These are phyloP conservation scores for Lentinula sp. DNA, from an alignment of 768 basidiomycete species.

Conservation along the genomic window DNA sequence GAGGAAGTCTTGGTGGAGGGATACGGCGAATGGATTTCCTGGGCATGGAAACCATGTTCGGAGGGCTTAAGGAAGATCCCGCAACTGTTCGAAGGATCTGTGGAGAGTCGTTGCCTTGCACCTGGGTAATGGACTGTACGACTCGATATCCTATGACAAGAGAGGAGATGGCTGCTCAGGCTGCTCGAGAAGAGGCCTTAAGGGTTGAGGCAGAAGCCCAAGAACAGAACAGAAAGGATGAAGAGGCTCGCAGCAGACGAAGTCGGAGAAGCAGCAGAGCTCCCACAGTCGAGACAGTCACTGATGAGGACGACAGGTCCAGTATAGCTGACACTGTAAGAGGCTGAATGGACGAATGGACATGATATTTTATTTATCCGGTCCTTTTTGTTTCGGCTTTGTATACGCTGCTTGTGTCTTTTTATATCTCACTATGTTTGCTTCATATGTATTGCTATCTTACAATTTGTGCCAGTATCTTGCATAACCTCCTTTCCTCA, in stretches of 20 bases:
- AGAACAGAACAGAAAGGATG: background rate
- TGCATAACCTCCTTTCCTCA: background rate
- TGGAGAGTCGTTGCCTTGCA: constrained; percentile 12
- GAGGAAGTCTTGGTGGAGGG: constrained; percentile 57
- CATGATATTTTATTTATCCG: background rate
- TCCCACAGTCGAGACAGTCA: background rate
- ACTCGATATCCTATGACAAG: constrained; percentile 4
- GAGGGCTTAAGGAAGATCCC: constrained; percentile 50
- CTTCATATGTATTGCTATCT: background rate
- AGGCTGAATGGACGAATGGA: background rate
- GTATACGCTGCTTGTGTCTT: background rate
- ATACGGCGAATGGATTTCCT: constrained; percentile 68
- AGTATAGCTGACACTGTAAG: background rate
- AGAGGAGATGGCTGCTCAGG: background rate
- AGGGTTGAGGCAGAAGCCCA: background rate
- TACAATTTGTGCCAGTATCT: background rate
- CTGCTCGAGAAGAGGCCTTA: background rate
- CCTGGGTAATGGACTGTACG: background rate
- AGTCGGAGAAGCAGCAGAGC: background rate
- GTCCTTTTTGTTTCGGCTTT: background rate
- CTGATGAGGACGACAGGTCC: constrained; percentile 4
- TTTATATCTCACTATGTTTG: background rate
- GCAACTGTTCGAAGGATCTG: constrained; percentile 34
- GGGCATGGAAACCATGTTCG: constrained; percentile 51
- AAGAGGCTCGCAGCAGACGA: background rate